Conservation (phyloP, 2,329 filamentous ascomycete species). For the Penicillium aurantiogriseum region DNA sequence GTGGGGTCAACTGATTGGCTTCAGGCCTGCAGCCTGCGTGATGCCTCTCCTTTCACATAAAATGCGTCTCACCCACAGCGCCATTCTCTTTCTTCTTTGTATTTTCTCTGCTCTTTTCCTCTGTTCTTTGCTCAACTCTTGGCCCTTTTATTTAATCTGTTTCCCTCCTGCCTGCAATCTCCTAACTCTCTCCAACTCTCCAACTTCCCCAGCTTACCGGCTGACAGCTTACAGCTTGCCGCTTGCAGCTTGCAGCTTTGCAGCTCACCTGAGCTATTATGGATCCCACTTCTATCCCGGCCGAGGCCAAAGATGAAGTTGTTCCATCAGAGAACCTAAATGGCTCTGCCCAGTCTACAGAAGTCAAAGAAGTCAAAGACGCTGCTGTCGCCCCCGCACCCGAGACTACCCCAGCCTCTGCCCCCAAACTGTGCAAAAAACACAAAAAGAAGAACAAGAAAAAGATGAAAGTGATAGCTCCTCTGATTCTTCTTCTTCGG, state of each 20-base stretch:
- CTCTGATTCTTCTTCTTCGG: conserved; percentile 23
- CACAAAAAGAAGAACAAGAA: conserved; percentile 27
- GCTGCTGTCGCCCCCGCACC: conserved; percentile 19
- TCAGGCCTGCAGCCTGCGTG: conserved; percentile 8
- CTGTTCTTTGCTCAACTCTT: not conserved
- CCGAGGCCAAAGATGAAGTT: conserved; percentile 34
- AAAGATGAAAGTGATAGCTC: conserved; percentile 18
- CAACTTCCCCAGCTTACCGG: not conserved
- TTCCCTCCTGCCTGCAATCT: not conserved
- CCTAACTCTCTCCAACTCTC: not conserved
- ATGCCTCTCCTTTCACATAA: conserved; percentile 6
- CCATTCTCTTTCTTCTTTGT: conserved; percentile 6
- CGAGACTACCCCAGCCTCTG: conserved; percentile 17
- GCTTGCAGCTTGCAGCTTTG: not conserved
- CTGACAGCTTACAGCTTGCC: not conserved
- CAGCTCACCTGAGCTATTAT: not conserved
- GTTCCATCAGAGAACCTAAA: conserved; percentile 27
- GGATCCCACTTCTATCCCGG: conserved; percentile 25
- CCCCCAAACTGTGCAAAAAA: conserved; percentile 35
- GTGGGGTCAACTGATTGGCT: conserved; percentile 12
- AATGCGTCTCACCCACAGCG: conserved; percentile 14
- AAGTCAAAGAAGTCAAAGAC: conserved; percentile 10
- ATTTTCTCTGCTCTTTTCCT: not conserved
- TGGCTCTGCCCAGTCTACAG: conserved; percentile 13
- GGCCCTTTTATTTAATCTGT: not conserved